These are phyloP conservation scores for Leucoagaricus sp. DNA, from an alignment of 1,284 basidiomycete species.

Conservation along the genomic window DNA sequence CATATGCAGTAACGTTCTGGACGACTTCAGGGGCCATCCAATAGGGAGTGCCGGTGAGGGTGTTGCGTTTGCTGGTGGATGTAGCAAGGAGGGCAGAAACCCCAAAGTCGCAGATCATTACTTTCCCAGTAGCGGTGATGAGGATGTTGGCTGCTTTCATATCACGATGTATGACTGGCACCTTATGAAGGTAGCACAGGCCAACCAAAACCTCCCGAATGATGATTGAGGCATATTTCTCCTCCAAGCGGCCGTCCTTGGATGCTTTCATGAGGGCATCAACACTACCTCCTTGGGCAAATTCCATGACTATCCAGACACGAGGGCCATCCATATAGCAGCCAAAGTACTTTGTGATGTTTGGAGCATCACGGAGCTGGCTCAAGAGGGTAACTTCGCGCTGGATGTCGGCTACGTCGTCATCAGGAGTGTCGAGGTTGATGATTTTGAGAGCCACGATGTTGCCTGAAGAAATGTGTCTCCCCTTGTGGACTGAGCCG, in stretches of 20 bases:
- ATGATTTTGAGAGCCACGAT: slow-evolving; percentile 97
- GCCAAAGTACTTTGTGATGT: slow-evolving; percentile 95
- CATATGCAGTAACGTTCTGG: slow-evolving; percentile 85
- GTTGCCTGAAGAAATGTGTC: slow-evolving; percentile 81
- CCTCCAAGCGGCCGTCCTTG: slow-evolving; percentile 83
- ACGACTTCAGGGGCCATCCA: slow-evolving; percentile 99
- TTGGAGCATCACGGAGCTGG: slow-evolving; percentile 85
- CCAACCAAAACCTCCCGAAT: slow-evolving; percentile 88
- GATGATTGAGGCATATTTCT: slow-evolving; percentile 88
- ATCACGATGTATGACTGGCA: slow-evolving; percentile 94
- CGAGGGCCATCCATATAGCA: slow-evolving; percentile 94
- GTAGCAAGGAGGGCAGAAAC: slow-evolving; percentile 93
- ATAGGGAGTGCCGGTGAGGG: slow-evolving; percentile 94
- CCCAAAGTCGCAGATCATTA: slow-evolving; percentile 96
- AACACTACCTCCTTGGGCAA: slow-evolving; percentile 94
- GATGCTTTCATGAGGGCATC: slow-evolving; percentile 86
- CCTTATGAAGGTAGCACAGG: slow-evolving; percentile 88
- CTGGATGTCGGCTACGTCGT: slow-evolving; percentile 97
- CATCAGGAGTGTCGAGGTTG: slow-evolving; percentile 95
- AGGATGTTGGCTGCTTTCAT: slow-evolving; percentile 97
- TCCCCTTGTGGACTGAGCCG: slow-evolving; percentile 94
- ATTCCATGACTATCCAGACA: slow-evolving; percentile 99
- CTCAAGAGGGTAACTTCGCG: slow-evolving; percentile 93
- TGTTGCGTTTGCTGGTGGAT: slow-evolving; percentile 87
- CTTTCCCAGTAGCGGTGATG: slow-evolving; percentile 82